These are phyloP conservation scores for Metschnikowia borealis DNA, from an alignment of 805 yeast genomes.

Conservation along the genomic window DNA sequence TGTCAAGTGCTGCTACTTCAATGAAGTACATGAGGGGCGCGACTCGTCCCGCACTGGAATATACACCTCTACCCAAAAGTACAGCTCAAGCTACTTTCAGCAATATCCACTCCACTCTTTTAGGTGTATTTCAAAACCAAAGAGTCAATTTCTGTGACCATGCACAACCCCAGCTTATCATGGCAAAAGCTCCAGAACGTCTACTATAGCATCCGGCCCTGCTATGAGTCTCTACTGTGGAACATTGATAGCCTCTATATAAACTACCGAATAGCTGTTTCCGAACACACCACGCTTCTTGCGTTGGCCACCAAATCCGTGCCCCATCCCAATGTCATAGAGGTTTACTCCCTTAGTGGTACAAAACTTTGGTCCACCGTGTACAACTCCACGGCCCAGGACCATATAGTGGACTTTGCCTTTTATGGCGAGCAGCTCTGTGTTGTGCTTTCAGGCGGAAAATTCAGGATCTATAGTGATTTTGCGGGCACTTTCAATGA, in stretches of 20 bases:
- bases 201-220: constrained; percentile 59
- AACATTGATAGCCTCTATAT: constrained; percentile 31
- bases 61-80: background rate
- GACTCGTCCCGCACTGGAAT: background rate
- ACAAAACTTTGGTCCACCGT: constrained; percentile 33
- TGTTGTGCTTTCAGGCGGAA: constrained; percentile 51
- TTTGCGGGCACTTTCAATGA: constrained; percentile 66
- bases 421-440: constrained; percentile 52
- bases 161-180: constrained; percentile 42
- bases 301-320: constrained; percentile 44
- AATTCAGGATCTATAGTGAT: constrained; percentile 56
- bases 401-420: constrained; percentile 49
- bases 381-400: constrained; percentile 43
- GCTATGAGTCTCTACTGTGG: constrained; percentile 53
- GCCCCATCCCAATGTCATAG: constrained; percentile 34
- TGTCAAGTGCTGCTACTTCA: no score
- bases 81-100: background rate
- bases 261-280: constrained; percentile 45
- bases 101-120: background rate
- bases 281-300: constrained; percentile 52
- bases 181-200: constrained; percentile 81
- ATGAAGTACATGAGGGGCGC: background rate
- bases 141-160: background rate
- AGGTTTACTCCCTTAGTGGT: constrained; percentile 35
- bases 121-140: background rate